Base-by-base conservation (phyloP, 148 eudicot genomes). In the Chenopodium quinoa region DNA sequence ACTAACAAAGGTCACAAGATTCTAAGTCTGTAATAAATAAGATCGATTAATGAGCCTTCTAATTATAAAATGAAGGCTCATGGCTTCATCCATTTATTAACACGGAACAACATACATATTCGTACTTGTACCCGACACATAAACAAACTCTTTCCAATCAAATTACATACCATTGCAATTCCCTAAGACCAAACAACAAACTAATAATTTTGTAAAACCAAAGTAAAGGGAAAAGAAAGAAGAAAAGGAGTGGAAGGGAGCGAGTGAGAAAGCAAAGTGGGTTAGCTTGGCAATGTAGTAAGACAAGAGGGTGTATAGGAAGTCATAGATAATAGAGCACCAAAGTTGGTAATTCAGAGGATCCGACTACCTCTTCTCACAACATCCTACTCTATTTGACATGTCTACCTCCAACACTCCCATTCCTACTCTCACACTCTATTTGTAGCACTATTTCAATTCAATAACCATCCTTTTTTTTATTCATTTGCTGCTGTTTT, bases 341-440 rank as follows among this genome's bases (percentile, higher is more conserved):
- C 54, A 72, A 46, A 72, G 29, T 72, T 72, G 56, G 75, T 54
- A 72, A 72, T 22, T 19, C 75, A 72, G 17, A 72, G 29, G 75
- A 72, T 44, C 75, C 75, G 6, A 62, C 66, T 5, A 62, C 5
- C 58, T 13, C 73, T 47, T 14, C 54, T 32, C 16, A 72, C 56
- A 32, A 37, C 73, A 40, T 32, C 48, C 5, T 4, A 32, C 72
- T 14, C 50, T 34, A 19, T 17, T 7, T 72, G 23, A 40, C 46
- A n/a, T 0, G 7, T 46, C 29, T n/a, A 46, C 29, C 11, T 40
- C 54, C 7, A 40, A 40, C 11, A 22, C 19, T 62, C 54, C 7
- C 44, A 40, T 11, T 22, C 22, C 10, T 11, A 34, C 13, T 25
- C 40, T 68, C 23, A 29, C 12, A 11, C 27, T 66, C 27, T 40